A percentile compares a stretch with the other conserved stretches of the same genome.
These are phyloP conservation scores for Fusarium falciforme DNA, from an alignment of 2,329 filamentous ascomycete genomes.

Conservation along the genomic window DNA sequence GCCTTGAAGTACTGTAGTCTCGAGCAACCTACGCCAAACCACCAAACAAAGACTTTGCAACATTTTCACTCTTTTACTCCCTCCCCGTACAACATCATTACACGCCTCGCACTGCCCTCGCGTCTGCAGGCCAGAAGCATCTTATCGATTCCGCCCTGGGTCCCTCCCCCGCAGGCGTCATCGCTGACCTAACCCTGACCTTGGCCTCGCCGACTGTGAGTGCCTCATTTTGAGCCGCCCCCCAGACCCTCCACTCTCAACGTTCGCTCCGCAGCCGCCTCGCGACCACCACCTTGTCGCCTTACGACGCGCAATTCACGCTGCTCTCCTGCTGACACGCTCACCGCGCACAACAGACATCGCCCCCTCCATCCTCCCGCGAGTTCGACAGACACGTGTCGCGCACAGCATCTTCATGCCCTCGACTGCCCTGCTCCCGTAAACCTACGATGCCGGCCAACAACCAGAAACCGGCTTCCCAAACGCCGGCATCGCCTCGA, in stretches of 20 bases:
- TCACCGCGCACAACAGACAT: slow-evolving; percentile 31
- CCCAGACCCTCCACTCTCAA: slow-evolving; percentile 45
- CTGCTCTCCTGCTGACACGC: slow-evolving; percentile 37
- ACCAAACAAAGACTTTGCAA: slow-evolving; percentile 33
- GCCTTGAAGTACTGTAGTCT: slow-evolving; percentile 26
- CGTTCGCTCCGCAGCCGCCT: slow-evolving; percentile 37
- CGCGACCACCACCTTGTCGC: slow-evolving; percentile 25
- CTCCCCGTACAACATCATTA: slow-evolving; percentile 19
- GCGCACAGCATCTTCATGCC: slow-evolving; percentile 53
- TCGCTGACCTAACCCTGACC: slow-evolving; percentile 54
- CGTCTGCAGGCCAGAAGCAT: slow-evolving; percentile 24
- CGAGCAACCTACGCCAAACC: slow-evolving; percentile 33
- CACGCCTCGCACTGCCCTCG: slow-evolving; percentile 15
- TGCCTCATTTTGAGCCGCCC: slow-evolving; percentile 51
- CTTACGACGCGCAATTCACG: slow-evolving; percentile 35
- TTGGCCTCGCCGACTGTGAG: slow-evolving; percentile 47
- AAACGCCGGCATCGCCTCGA: slow-evolving; percentile 63
- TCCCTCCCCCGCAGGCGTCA: slow-evolving; percentile 49
- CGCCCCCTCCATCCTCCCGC: slow-evolving; percentile 20
- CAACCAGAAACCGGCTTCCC: slow-evolving; percentile 61
- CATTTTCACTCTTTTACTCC: slow-evolving; percentile 18
- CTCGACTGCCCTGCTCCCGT: slow-evolving; percentile 49
- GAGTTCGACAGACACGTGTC: slow-evolving; percentile 45
- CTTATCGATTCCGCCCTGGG: slow-evolving; percentile 30
- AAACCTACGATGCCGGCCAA: slow-evolving; percentile 63